phyloP scores from a whole-genome alignment of 106 monocot species.

The Dioscorea alata region DNA sequence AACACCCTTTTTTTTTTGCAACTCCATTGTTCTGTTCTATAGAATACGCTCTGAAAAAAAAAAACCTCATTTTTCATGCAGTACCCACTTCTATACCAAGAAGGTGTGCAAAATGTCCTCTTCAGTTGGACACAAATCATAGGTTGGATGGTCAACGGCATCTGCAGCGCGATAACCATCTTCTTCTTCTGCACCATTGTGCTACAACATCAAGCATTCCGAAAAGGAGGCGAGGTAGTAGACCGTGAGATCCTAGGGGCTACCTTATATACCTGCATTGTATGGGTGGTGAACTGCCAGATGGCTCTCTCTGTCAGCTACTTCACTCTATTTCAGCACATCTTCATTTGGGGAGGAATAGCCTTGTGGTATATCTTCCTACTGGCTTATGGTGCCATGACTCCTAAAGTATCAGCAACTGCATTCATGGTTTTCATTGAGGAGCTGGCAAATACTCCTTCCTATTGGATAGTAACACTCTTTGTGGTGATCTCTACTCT shows the following conservation, averaged over 20 bases:
- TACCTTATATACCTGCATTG: conserved; percentile 77
- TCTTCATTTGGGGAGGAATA: conserved; percentile 91
- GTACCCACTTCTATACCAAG: conserved; percentile 49
- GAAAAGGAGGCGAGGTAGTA: conserved; percentile 38
- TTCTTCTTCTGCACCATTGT: conserved; percentile 34
- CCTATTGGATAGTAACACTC: conserved; percentile 64
- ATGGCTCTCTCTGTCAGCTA: conserved; percentile 85
- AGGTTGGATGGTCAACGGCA: conserved; percentile 35
- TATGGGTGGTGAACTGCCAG: conserved; percentile 96
- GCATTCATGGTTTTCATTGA: conserved; percentile 73
- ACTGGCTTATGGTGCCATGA: conserved; percentile 56
- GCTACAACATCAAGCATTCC: conserved; percentile 33
- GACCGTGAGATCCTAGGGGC: conserved; percentile 36
- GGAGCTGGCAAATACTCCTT: conserved; percentile 38
- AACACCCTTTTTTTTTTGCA: too few relatives aligned
- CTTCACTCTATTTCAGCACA: conserved; percentile 92
- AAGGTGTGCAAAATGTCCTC: conserved; percentile 40
- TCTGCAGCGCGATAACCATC: conserved; percentile 18
- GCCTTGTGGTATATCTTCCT: conserved; percentile 75
- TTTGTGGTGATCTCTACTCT: conserved; percentile 67
- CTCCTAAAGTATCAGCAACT: conserved; percentile 10
- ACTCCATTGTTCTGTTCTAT: too few relatives aligned
- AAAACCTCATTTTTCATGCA: neutral
- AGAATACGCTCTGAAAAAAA: too few relatives aligned
- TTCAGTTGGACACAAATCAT: conserved; percentile 38